Percentiles rank a stretch among this genome's conserved stretches.
phyloP scores from a whole-genome alignment of 108 stramenopile species.

The Cyclotella sp. region DNA sequence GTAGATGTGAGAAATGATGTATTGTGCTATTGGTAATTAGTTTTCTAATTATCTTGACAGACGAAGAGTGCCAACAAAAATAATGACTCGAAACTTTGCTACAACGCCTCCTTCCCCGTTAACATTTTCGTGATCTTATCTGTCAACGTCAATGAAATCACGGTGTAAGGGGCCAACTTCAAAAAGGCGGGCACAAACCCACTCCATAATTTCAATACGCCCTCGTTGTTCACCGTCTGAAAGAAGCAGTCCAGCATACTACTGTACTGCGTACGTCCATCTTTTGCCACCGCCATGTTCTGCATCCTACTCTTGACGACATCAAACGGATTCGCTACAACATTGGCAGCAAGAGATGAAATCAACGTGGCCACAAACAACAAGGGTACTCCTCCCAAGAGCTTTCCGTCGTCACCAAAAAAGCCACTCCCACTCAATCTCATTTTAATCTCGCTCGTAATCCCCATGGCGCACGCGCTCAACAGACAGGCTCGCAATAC shows the following conservation, averaged over 20 bases:
- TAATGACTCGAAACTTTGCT: neutral
- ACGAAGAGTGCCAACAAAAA: neutral
- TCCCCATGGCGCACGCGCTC: constrained; percentile 65
- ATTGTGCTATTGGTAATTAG: neutral
- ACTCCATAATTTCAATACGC: constrained; percentile 60
- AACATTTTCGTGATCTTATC: constrained; percentile 70
- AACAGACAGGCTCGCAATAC: constrained; percentile 70
- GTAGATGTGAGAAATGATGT: neutral
- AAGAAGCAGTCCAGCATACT: constrained; percentile 69
- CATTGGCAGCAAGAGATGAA: constrained; percentile 70
- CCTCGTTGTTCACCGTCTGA: constrained; percentile 59
- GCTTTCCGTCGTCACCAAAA: constrained; percentile 65
- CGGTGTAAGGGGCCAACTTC: constrained; percentile 81
- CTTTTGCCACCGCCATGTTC: constrained; percentile 52
- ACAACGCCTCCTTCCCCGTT: constrained; percentile 69
- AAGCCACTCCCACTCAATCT: constrained; percentile 53
- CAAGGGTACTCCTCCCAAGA: constrained; percentile 62
- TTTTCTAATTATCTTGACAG: neutral
- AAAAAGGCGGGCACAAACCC: constrained; percentile 78
- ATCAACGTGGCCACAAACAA: constrained; percentile 68
- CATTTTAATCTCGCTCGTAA: constrained; percentile 68
- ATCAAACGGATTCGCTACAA: constrained; percentile 78
- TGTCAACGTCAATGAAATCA: constrained; percentile 69
- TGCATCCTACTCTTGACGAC: constrained; percentile 77
- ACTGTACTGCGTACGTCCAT: constrained; percentile 56